These are phyloP conservation scores for Starmerella lactis-condensi DNA, from an alignment of 805 yeast genomes.

Conservation along the genomic window DNA sequence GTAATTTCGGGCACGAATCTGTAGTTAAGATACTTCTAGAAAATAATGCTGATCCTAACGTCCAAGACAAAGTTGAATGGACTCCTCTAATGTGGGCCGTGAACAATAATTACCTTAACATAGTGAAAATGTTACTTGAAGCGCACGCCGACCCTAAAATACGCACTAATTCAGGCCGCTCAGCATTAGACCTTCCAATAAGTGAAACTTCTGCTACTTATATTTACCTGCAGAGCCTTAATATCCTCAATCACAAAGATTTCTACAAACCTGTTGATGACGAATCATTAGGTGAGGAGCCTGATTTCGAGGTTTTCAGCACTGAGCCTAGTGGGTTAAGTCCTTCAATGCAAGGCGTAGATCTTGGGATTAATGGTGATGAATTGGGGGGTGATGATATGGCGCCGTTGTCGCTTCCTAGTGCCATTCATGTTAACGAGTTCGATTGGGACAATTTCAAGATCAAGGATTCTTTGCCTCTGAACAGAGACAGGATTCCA, in stretches of 20 bases:
- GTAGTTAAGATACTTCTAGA: slow-evolving; percentile 23
- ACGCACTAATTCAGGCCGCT: slow-evolving; percentile 23
- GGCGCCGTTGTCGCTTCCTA: neutral
- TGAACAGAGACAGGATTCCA: slow-evolving; percentile 24
- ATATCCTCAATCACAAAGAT: slow-evolving; percentile 4
- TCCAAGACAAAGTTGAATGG: slow-evolving; percentile 26
- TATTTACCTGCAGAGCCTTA: slow-evolving; percentile 5
- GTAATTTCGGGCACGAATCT: slow-evolving; percentile 26
- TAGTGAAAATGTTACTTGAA: slow-evolving; percentile 53
- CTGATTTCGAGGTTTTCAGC: slow-evolving; percentile 15
- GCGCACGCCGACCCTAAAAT: slow-evolving; percentile 26
- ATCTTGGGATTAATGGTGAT: slow-evolving; percentile 1
- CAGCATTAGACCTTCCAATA: slow-evolving; percentile 10
- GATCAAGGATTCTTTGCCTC: slow-evolving; percentile 26
- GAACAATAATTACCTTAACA: slow-evolving; percentile 68
- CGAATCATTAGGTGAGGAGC: slow-evolving; percentile 14
- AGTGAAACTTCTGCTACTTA: slow-evolving; percentile 8
- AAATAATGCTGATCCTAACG: slow-evolving; percentile 23
- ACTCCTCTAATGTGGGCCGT: slow-evolving; percentile 91
- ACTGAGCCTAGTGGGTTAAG: slow-evolving; percentile 14
- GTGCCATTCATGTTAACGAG: slow-evolving; percentile 11
- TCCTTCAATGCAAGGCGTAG: slow-evolving; percentile 1
- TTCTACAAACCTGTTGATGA: slow-evolving; percentile 1
- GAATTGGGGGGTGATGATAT: slow-evolving; percentile 3
- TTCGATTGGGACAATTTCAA: slow-evolving; percentile 27